These are phyloP conservation scores for Blumeriella jaapii DNA, from an alignment of 2,329 filamentous ascomycete genomes.

Conservation along the genomic window DNA sequence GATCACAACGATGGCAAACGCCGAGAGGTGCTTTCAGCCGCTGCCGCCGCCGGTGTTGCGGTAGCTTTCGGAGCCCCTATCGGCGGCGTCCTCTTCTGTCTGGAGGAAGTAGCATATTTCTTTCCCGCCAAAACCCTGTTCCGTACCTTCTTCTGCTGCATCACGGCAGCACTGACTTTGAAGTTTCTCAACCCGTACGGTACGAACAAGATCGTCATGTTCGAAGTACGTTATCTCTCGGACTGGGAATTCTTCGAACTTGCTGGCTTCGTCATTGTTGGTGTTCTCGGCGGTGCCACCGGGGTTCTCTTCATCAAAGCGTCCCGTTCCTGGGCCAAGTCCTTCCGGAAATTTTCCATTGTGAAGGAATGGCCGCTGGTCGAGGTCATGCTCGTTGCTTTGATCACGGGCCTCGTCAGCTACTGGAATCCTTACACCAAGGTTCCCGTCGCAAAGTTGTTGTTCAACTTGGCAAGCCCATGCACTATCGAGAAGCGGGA, in stretches of 20 bases:
- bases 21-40: slow-evolving; percentile 85
- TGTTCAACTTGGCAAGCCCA: slow-evolving; percentile 83
- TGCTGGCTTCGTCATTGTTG: slow-evolving; percentile 71
- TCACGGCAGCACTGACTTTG: slow-evolving; percentile 77
- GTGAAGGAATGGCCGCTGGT: slow-evolving; percentile 79
- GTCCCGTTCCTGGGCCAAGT: slow-evolving; percentile 77
- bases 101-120: slow-evolving; percentile 95
- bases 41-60: slow-evolving; percentile 81
- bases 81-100: slow-evolving; percentile 80
- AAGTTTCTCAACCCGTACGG: slow-evolving; percentile 96
- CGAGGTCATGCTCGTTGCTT: slow-evolving; percentile 78
- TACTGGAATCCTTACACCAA: slow-evolving; percentile 93
- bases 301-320: slow-evolving; percentile 97
- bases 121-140: slow-evolving; percentile 97
- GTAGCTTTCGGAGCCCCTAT: slow-evolving; percentile 90
- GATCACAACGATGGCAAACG: slow-evolving; percentile 89
- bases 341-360: slow-evolving; percentile 66
- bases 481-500: slow-evolving; percentile 60
- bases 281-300: slow-evolving; percentile 69
- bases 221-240: slow-evolving; percentile 78
- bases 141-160: slow-evolving; percentile 96
- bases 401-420: slow-evolving; percentile 72
- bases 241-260: slow-evolving; percentile 96
- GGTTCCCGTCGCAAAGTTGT: slow-evolving; percentile 76
- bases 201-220: slow-evolving; percentile 91